Base-by-base conservation (phyloP, 164 flowering plant species). In the Liquidambar formosana region DNA sequence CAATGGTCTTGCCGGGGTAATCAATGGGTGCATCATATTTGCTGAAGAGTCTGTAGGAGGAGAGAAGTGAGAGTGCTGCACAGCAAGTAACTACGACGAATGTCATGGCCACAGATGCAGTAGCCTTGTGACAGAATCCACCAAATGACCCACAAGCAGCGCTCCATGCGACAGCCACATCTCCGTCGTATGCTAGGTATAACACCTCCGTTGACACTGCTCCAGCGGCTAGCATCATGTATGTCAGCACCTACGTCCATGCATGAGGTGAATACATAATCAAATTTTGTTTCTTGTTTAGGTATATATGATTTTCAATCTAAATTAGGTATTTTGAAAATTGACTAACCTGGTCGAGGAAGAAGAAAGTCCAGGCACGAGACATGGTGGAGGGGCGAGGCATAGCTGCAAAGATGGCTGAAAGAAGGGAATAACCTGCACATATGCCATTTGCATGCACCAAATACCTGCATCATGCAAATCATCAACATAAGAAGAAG, bases 371-470 rank as follows among this genome's bases (percentile, higher is more conserved):
- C 97, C 97, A 95, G 15, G 92, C 91, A 22, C 84, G 70, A 57
- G 83, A 70, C 83, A 71, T 70, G 66, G 92, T 76, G 65, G 81
- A 66, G 8, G 91, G 77, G n/a, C 85, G 89, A 58, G 88, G 86
- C 76, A 80, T 69, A 11, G 88, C 91, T 11, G 84, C 75, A 14
- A 78, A 72, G 25, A 89, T 70, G 0, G 97, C 96, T 8, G 97
- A 84, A 21, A 93, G 83, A 54, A 95, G 87, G 9, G 99, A 95
- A 73, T 93, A 95, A n/a, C 86, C 96, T 0, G 97, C 99, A 68
- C 97, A 91, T 1, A 92, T 71, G 0, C 94, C 97, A 75, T 93
- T 92, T 8, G 93, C 97, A 74, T 95, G 94, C 57, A 95, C 94
- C 69, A 92, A 75, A 66, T 85, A 94, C 87, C 98, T 93, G 81